A percentile compares a stretch with the other conserved stretches of the same genome.
Evolutionary conservation across 768 basidiomycete species (phyloP).

Genomic region (Leccinum variicolor): DNA sequence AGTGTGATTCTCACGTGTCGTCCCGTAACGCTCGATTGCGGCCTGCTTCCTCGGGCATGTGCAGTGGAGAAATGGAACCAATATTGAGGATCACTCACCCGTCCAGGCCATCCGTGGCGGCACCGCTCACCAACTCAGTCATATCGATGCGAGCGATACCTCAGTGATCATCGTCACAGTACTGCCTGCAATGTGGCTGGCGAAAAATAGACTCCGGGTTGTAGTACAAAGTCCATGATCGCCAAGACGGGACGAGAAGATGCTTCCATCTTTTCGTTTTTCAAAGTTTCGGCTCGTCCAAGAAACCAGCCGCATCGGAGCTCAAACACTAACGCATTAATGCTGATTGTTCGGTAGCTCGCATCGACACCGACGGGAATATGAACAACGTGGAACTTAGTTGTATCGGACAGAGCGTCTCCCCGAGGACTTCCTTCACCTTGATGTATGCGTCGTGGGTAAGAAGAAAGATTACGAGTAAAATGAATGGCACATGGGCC

Average conservation of each 20-base stretch:
- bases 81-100: constrained; percentile 16
- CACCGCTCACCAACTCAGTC: constrained; percentile 2
- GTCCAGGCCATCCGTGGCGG: constrained; percentile 4
- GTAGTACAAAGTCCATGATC: constrained; percentile 11
- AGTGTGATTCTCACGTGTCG: constrained; percentile 18
- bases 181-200: not conserved
- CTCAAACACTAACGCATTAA: not conserved
- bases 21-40: constrained; percentile 3
- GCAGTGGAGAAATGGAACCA: constrained; percentile 9
- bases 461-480: constrained; percentile 1
- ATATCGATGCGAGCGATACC: not conserved
- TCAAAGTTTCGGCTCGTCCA: not conserved
- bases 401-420: constrained; percentile 11
- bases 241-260: constrained; percentile 6
- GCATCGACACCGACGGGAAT: constrained; percentile 9
- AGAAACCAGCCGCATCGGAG: constrained; percentile 2
- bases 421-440: constrained; percentile 15
- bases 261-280: not conserved
- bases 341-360: constrained; percentile 6
- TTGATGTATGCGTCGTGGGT: not conserved
- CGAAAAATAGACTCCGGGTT: not conserved
- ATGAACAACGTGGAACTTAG: constrained; percentile 7
- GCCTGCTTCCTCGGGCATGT: constrained; percentile 8
- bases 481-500: constrained; percentile 24
- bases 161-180: not conserved